Base-by-base conservation (phyloP, 2,329 filamentous ascomycete species). In the Pestalotiopsis sp. region DNA sequence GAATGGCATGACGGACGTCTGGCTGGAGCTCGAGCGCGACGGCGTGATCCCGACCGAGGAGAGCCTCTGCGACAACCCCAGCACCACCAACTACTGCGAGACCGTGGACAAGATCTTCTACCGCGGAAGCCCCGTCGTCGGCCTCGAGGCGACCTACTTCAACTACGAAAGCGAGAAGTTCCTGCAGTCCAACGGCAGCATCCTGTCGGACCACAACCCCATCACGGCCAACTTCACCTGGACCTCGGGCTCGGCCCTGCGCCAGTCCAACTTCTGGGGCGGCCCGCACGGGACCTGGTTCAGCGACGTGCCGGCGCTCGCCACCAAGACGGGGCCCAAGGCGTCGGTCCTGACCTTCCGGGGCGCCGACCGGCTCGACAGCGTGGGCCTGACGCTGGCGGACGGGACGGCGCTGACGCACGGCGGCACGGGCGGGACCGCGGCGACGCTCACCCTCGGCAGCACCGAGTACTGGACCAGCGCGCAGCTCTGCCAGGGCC, bases 31-130 rank as follows among this genome's bases (percentile, higher is more conserved):
- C 0, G 78, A 86, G 55, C 81, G 80, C 14, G 78, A 75, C 27
- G 86, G 87, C 12, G 77, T 81, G 11, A 79, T 82, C 36, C 87
- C 88, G 0, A 77, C 79, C 13, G 72, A 74, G 38, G 80, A 86
- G 72, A 70, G 78, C 23, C 67, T 87, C 17, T 92, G 90, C 78
- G 78, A 78, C n/a, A 91, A 90, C 72, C 90, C 90, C 0, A 84
- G 84, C 38, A 80, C 81, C 0, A 83, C 78, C 61, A 83, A 83
- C 74, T 76, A 78, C 4, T 92, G 90, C 77, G 90, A 92, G 79
- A 88, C 86, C 3, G 88, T 92, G 49, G 90, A 92, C 79, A 92
- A 92, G 79, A 81, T 91, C 61, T 86, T 91, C 72, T 91, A 88
- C 79, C 85, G 88, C 49, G 82, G 83, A 39, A 83, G 82, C 20